phyloP scores from a whole-genome alignment of 768 basidiomycete genomes.

The Crassisporium funariophilum region DNA sequence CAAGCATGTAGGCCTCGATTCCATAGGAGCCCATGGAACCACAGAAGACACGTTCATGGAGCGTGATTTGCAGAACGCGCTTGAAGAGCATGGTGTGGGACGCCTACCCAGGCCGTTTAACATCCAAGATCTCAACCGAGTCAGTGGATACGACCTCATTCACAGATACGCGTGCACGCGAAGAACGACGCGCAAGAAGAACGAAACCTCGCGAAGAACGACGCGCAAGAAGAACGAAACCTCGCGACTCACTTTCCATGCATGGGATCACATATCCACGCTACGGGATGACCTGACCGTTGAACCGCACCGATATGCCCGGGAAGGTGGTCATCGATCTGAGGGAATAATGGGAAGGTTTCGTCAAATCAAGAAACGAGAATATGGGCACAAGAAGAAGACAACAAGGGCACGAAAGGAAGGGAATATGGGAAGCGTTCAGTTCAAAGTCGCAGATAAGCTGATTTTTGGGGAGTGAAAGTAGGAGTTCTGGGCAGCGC shows the following conservation, averaged over 20 bases:
- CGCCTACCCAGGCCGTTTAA: too few species aligned
- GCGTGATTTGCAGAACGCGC: neutral
- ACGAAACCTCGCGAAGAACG: neutral
- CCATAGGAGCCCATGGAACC: neutral
- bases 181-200: neutral
- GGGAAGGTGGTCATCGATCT: constrained; percentile 48
- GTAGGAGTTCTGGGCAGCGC: too few species aligned
- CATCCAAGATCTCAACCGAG: neutral
- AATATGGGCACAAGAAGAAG: constrained; percentile 1
- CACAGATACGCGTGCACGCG: neutral
- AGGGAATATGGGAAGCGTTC: neutral
- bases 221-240: neutral
- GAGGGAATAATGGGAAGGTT: neutral
- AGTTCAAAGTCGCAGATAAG: neutral
- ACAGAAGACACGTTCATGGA: neutral
- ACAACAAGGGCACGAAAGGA: neutral
- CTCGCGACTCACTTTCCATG: constrained; percentile 87
- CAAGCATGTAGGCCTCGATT: too few species aligned
- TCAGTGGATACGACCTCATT: too few species aligned
- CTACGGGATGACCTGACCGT: constrained; percentile 79
- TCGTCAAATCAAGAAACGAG: neutral
- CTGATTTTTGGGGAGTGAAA: too few species aligned
- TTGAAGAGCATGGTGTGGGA: too few species aligned
- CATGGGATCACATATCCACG: constrained; percentile 98
- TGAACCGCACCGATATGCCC: constrained; percentile 84